Base-by-base conservation (phyloP, 2,329 filamentous ascomycete genomes). In the Xylaria sp. region DNA sequence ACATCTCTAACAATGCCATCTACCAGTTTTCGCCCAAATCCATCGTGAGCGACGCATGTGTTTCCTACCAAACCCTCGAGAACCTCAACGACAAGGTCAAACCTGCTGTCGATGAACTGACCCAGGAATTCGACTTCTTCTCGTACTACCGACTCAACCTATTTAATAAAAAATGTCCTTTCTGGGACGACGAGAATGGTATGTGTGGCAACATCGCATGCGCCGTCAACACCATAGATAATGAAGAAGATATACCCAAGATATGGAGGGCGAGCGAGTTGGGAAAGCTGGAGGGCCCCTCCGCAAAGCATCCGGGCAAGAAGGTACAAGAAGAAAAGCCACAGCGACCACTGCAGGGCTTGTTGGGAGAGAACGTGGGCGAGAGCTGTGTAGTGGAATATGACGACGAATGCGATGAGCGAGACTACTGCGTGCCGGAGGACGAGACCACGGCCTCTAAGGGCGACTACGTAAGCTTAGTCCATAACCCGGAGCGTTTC, bases 161-260 rank as follows among this genome's bases (percentile, higher is more conserved):
- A 23, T 99, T 94, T 82, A 92, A 97, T 81, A 97, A 96, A 81
- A 90, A 89, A 82, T 99, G 96, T 78, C 96, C 96, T 0, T 99
- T 98, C 80, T 99, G 96, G 95, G 89, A 91, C 78, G 96, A 99
- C 80, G 91, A 94, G 70, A 92, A 92, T 81, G 93, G 93, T 80
- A 93, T 98, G 87, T 99, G 96, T 81, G 96, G 94, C 73, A 99
- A 99, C 82, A 94, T 97, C 75, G 96, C 94, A 23, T 99, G 96
- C 79, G 93, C 95, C 12, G 96, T 99, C 20, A 94, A 96, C 78
- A 98, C 95, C 0, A 86, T 98, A 69, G 95, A 98, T 64, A 94
- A 97, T 73, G 95, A 99, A 81, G 92, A 97, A 71, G 95, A 98
- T 73, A 94, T 99, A 64, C 96, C 96, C 9, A 84, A 88, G 73